Base-by-base conservation (phyloP, 345 rosid species). In the Populus euphratica region DNA sequence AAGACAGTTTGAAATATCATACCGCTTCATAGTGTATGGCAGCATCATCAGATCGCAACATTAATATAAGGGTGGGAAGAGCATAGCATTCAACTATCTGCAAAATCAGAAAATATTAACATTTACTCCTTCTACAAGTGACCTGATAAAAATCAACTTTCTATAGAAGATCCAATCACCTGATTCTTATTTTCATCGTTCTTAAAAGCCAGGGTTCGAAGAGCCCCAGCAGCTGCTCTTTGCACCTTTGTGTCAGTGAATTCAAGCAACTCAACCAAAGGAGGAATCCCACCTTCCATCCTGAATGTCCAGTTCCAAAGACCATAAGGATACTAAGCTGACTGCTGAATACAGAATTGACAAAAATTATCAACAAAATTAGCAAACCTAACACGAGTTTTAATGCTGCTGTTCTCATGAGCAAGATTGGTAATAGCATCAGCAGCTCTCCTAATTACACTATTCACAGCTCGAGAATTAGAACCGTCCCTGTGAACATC, bases 1-100 rank as follows among this genome's bases (percentile, higher is more conserved):
- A 39, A n/a, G 17, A 43, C 49, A 75, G 5, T 68, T 16, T 29
- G 12, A 68, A 82, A 75, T 31, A 81, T 63, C 93, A 80, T 89
- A 96, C 99, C 86, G 96, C 97, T 88, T 96, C 99, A 88, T 96
- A 96, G 83, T 96, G 99, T 82, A 96, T 96, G 70, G 96, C 98
- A 87, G 97, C 87, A 87, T 92, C 99, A 83, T 96, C 98, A 47
- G 99, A 96, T 80, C 94, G 87, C 78, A 96, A 86, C 99, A 96
- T 96, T 70, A 93, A 79, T 79, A 96, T 96, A 76, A 96, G 98
- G 6, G 93, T 91, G 27, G 99, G 96, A 82, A 96, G 97, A 41
- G 99, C 97, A 85, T 89, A 87, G 80, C 92, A 91, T 73, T 92
- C 98, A 75, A 96, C 98, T 76, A 96, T 96, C 99, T 96, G 90